Evolutionary conservation across 225 moss, liverwort and hornwort genomes (phyloP).

Genomic region (Marchantia paleacea): DNA sequence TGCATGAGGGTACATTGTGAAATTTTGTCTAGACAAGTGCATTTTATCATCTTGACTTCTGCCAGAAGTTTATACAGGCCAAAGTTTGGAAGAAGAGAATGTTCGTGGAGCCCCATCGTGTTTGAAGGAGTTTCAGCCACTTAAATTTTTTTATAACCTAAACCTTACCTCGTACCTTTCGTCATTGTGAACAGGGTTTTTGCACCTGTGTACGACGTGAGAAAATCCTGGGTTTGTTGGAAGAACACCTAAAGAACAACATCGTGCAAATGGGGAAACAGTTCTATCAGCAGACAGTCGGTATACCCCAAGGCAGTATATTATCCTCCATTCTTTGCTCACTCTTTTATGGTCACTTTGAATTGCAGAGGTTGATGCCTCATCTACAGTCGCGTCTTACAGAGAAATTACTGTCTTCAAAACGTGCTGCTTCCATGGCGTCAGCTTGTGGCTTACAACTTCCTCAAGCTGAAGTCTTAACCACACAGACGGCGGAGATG

Average conservation of each 20-base stretch:
- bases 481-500: constrained; percentile 1
- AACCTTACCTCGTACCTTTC: not conserved
- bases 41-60: not conserved
- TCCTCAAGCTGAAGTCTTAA: constrained; percentile 4
- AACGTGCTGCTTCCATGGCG: not conserved
- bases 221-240: constrained; percentile 56
- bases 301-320: constrained; percentile 92
- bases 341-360: constrained; percentile 88
- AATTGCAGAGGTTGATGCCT: constrained; percentile 65
- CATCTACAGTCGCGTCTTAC: constrained; percentile 44
- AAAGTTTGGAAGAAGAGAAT: not conserved
- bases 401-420: constrained; percentile 7
- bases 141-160: not conserved
- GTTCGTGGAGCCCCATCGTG: not conserved
- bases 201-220: constrained; percentile 50
- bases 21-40: not conserved
- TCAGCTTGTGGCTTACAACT: constrained; percentile 1
- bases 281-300: constrained; percentile 81
- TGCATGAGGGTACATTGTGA: not conserved
- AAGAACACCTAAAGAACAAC: constrained; percentile 86
- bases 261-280: constrained; percentile 90
- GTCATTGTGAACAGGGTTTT: constrained; percentile 45
- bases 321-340: constrained; percentile 94
- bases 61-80: not conserved
- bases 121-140: constrained; percentile 20